Percentiles rank a stretch among this genome's conserved stretches.
Evolutionary conservation across 2,329 filamentous ascomycete genomes (phyloP).

Genomic region (Fusarium neocosmosporiellum): DNA sequence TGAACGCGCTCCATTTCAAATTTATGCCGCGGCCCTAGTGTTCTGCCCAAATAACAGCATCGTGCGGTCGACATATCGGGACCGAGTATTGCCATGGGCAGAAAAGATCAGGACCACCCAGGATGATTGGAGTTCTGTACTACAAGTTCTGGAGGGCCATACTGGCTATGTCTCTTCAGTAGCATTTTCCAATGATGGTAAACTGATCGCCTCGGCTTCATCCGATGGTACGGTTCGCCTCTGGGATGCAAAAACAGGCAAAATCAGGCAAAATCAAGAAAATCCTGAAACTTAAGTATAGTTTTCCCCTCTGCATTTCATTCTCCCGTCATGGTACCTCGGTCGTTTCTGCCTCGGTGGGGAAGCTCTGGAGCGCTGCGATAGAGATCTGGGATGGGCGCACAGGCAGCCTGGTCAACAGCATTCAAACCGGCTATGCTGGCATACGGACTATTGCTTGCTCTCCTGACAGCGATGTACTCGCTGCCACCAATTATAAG

Average conservation of each 20-base stretch:
- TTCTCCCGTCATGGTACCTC: no score
- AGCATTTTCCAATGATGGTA: neutral
- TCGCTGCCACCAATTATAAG: no score
- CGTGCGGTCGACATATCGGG: neutral
- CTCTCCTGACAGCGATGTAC: no score
- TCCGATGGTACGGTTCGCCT: fast-evolving
- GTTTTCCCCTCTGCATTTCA: no score
- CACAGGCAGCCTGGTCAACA: no score
- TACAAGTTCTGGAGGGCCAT: neutral
- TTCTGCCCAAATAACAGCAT: neutral
- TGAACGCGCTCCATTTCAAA: neutral
- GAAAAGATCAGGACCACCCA: neutral
- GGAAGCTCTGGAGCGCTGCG: no score
- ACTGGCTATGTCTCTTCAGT: neutral
- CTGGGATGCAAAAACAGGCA: neutral
- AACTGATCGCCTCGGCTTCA: neutral
- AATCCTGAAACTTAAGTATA: no score
- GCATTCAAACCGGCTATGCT: no score
- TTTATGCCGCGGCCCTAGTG: neutral
- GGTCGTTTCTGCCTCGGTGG: no score
- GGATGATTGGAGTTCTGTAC: neutral
- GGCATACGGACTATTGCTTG: no score
- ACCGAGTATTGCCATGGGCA: neutral
- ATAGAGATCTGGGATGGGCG: no score
- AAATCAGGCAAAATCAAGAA: no score